These are phyloP conservation scores for Aspergillus japonicus DNA, from an alignment of 2,329 filamentous ascomycete species.

Conservation along the genomic window DNA sequence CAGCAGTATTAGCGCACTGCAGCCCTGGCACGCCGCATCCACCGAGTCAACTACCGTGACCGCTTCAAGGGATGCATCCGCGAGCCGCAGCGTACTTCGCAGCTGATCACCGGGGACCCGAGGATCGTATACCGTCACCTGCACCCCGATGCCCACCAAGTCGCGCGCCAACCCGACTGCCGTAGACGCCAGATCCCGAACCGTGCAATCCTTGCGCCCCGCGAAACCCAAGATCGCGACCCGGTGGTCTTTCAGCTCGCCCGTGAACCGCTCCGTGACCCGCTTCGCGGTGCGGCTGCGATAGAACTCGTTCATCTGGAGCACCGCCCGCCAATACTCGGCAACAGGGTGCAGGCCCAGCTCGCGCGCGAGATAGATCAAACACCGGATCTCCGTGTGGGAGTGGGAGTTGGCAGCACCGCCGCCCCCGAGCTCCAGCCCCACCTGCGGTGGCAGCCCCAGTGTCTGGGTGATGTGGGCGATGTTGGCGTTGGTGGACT, in stretches of 20 bases:
- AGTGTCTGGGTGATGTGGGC: slow-evolving; percentile 12
- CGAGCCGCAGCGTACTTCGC: not conserved
- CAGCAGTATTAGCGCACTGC: slow-evolving; percentile 14
- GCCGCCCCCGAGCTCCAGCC: not conserved
- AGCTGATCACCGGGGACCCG: slow-evolving; percentile 2
- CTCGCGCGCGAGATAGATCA: slow-evolving; percentile 20
- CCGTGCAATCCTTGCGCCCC: not conserved
- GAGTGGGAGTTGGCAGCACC: slow-evolving; percentile 1
- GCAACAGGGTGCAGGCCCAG: slow-evolving; percentile 19
- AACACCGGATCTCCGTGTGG: slow-evolving; percentile 16
- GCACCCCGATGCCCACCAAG: slow-evolving; percentile 8
- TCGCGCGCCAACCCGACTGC: slow-evolving; percentile 7
- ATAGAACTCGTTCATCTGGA: slow-evolving; percentile 17
- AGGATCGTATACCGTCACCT: slow-evolving; percentile 9
- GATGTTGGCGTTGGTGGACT: slow-evolving; percentile 15
- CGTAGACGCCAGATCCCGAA: not conserved
- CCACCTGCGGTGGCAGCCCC: slow-evolving; percentile 7
- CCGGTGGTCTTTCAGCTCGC: not conserved
- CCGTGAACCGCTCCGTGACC: not conserved
- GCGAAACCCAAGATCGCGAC: slow-evolving; percentile 13
- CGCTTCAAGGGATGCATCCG: slow-evolving; percentile 3
- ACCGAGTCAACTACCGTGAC: slow-evolving; percentile 9
- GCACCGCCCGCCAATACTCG: slow-evolving; percentile 19
- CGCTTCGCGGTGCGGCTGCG: slow-evolving; percentile 3
- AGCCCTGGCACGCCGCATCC: slow-evolving; percentile 13